Conservation (phyloP, 441 rosid species). For the Populus trichocarpa region DNA sequence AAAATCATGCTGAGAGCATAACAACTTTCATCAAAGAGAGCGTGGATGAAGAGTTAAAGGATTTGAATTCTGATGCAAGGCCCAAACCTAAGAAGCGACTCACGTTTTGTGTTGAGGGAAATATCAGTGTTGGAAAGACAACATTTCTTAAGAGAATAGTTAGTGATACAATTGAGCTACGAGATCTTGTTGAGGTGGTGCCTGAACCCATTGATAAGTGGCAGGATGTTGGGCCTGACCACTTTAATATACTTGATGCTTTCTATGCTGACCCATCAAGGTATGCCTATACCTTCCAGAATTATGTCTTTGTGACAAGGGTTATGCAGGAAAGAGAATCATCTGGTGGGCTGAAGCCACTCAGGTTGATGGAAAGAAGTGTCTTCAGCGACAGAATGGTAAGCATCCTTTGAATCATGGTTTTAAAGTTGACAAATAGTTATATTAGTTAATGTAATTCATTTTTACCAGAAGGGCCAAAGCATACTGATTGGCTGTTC, state of each 20-base stretch:
- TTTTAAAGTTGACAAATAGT: neutral
- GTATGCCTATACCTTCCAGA: constrained; percentile 98
- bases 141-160: constrained; percentile 95
- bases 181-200: constrained; percentile 93
- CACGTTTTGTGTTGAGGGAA: constrained; percentile 97
- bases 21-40: constrained; percentile 78
- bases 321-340: constrained; percentile 99
- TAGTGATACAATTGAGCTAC: constrained; percentile 86
- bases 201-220: constrained; percentile 95
- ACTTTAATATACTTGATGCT: constrained; percentile 87
- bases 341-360: constrained; percentile 84
- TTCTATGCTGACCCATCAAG: constrained; percentile 89
- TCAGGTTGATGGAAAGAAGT: constrained; percentile 95
- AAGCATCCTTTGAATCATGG: constrained; percentile 10
- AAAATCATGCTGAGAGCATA: constrained; percentile 93
- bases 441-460: neutral
- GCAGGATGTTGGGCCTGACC: constrained; percentile 98
- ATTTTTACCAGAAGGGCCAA: neutral
- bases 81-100: constrained; percentile 48
- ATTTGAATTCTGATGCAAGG: constrained; percentile 40
- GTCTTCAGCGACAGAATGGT: constrained; percentile 99
- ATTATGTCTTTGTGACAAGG: constrained; percentile 94
- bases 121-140: constrained; percentile 96
- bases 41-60: constrained; percentile 82
- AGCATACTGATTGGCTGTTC: neutral